A percentile compares a stretch with the other conserved stretches of the same genome.
These are phyloP conservation scores for Globisporangium echinulatum DNA, from an alignment of 352 stramenopile species.

Conservation along the genomic window DNA sequence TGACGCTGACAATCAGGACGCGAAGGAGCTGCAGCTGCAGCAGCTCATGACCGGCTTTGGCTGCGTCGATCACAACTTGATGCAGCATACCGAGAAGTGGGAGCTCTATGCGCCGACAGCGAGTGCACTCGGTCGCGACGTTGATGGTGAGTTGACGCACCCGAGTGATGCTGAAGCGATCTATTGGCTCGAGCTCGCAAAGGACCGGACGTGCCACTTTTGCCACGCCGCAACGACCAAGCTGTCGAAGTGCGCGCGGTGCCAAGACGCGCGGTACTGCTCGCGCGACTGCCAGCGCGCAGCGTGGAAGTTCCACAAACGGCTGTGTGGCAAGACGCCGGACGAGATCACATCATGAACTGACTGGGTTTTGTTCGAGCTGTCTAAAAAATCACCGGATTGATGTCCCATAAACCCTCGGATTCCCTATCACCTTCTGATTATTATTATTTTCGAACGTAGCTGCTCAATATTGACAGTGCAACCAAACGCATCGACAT, in stretches of 20 bases:
- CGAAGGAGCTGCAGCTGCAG: slow-evolving; percentile 32
- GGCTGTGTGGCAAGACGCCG: slow-evolving; percentile 46
- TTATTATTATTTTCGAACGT: too few species aligned
- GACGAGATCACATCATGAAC: slow-evolving; percentile 32
- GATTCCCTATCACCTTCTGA: too few species aligned
- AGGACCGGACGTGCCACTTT: slow-evolving; percentile 59
- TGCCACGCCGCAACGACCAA: slow-evolving; percentile 50
- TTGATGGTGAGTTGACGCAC: slow-evolving; percentile 28
- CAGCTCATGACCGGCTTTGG: slow-evolving; percentile 69
- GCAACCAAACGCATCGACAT: too few species aligned
- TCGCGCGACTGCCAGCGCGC: slow-evolving; percentile 76
- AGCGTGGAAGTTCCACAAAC: slow-evolving; percentile 78
- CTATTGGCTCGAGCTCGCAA: slow-evolving; percentile 58
- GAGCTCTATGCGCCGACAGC: slow-evolving; percentile 50
- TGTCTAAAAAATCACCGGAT: too few species aligned
- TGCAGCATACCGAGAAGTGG: slow-evolving; percentile 82
- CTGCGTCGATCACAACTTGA: slow-evolving; percentile 69
- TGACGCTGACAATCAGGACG: slow-evolving; percentile 19
- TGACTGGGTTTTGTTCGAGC: too few species aligned
- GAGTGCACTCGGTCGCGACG: slow-evolving; percentile 32
- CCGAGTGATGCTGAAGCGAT: slow-evolving; percentile 46
- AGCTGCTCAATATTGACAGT: too few species aligned
- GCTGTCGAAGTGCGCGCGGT: slow-evolving; percentile 57
- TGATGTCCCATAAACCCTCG: too few species aligned
- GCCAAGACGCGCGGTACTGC: slow-evolving; percentile 66